phyloP scores from a whole-genome alignment of 2,329 filamentous ascomycete genomes.

The Cylindrodendrum hubeiense region DNA sequence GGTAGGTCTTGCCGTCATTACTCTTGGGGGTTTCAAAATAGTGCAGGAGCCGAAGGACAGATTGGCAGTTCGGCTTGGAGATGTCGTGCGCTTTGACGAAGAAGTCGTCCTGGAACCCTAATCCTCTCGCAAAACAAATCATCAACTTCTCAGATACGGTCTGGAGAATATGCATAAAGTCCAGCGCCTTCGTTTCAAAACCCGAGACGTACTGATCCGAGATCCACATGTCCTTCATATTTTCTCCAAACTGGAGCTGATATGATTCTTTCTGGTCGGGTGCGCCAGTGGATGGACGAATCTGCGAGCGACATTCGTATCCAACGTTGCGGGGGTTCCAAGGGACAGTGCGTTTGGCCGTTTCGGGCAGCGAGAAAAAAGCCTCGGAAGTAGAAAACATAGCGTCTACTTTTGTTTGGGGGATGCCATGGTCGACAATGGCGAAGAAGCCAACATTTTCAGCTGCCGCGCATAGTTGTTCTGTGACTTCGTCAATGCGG shows the following conservation, averaged over 20 bases:
- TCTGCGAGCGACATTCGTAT: background rate
- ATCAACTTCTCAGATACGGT: background rate
- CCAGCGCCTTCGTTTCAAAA: background rate
- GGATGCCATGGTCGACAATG: background rate
- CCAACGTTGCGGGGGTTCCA: background rate
- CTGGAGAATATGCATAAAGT: background rate
- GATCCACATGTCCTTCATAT: background rate
- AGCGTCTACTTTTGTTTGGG: background rate
- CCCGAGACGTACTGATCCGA: background rate
- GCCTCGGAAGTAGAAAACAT: background rate
- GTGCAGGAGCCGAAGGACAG: background rate
- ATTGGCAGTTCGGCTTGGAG: background rate
- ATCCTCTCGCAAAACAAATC: background rate
- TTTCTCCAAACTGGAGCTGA: background rate
- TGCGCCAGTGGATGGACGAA: background rate
- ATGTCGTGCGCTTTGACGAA: background rate
- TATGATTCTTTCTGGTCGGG: background rate
- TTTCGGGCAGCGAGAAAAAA: background rate
- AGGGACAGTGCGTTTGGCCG: background rate
- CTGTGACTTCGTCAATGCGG: background rate
- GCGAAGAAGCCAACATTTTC: background rate
- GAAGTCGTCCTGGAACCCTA: background rate
- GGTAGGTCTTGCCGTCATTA: background rate
- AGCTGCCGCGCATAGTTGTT: background rate
- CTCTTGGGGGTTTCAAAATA: background rate